These are phyloP conservation scores for Tricholoma terreum DNA, from an alignment of 768 basidiomycete genomes.

Conservation along the genomic window DNA sequence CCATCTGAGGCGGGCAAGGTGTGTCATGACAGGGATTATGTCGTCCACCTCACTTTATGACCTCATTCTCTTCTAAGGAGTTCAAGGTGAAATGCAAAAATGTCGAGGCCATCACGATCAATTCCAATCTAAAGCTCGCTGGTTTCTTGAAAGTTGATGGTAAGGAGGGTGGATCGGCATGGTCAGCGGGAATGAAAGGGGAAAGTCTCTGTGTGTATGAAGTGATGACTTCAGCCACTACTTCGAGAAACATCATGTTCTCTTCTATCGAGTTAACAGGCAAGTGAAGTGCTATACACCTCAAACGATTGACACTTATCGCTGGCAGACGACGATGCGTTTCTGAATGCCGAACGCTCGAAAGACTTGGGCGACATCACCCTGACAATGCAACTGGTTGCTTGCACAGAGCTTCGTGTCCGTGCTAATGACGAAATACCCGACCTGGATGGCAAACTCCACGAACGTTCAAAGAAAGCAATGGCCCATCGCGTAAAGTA, in stretches of 20 bases:
- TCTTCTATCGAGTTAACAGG: not conserved
- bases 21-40: not conserved
- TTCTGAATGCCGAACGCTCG: not conserved
- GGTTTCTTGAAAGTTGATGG: not conserved
- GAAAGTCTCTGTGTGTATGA: not conserved
- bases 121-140: not conserved
- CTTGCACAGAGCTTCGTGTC: not conserved
- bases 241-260: slow-evolving; percentile 2
- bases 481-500: slow-evolving; percentile 20
- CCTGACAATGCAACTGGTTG: slow-evolving; percentile 8
- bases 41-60: not conserved
- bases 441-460: slow-evolving; percentile 7
- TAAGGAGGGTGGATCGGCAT: not conserved
- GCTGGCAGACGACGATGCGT: slow-evolving; percentile 10
- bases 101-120: not conserved
- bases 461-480: slow-evolving; percentile 24
- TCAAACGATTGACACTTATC: not conserved
- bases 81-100: not conserved
- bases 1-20: slow-evolving; percentile 11
- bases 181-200: not conserved
- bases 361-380: slow-evolving; percentile 7
- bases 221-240: not conserved
- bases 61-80: not conserved
- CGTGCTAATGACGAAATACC: not conserved
- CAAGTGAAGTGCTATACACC: not conserved